Conservation (phyloP, 495 filamentous ascomycete species). For the Penicillium pancosmium region DNA sequence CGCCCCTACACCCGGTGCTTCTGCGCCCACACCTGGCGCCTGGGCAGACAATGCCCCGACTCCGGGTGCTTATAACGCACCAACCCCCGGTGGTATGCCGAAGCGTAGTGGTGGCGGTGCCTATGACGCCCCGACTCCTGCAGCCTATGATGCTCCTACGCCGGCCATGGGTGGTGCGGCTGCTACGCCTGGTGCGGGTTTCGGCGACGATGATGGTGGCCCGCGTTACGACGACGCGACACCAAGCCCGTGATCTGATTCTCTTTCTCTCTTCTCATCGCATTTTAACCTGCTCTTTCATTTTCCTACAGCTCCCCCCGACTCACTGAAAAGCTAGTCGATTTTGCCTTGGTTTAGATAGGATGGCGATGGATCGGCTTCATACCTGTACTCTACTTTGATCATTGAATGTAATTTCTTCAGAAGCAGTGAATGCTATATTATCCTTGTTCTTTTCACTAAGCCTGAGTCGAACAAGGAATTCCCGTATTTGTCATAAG, state of each 20-base stretch:
- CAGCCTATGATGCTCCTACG: constrained; percentile 71
- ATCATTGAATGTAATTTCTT: constrained; percentile 24
- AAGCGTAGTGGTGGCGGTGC: constrained; percentile 27
- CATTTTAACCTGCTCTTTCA: constrained; percentile 5
- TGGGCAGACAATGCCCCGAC: constrained; percentile 65
- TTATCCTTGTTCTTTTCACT: constrained; percentile 7
- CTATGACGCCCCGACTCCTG: constrained; percentile 63
- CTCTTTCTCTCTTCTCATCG: background rate
- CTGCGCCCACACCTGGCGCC: constrained; percentile 80
- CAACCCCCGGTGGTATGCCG: constrained; percentile 52
- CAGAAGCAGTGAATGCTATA: constrained; percentile 22
- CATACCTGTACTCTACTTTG: constrained; percentile 32
- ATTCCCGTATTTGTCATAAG: background rate
- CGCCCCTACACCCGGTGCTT: constrained; percentile 73
- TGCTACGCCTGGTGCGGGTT: constrained; percentile 75
- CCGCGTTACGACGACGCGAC: constrained; percentile 59
- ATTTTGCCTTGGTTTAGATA: constrained; percentile 17
- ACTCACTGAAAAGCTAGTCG: constrained; percentile 15
- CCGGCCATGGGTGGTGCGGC: constrained; percentile 70
- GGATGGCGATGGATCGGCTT: constrained; percentile 21
- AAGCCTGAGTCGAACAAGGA: background rate
- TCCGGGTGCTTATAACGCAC: constrained; percentile 62
- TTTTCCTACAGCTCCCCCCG: constrained; percentile 1
- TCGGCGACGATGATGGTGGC: constrained; percentile 59
- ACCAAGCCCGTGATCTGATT: constrained; percentile 44